phyloP scores from a whole-genome alignment of 1,284 basidiomycete genomes.

The Retiboletus flavoniger region DNA sequence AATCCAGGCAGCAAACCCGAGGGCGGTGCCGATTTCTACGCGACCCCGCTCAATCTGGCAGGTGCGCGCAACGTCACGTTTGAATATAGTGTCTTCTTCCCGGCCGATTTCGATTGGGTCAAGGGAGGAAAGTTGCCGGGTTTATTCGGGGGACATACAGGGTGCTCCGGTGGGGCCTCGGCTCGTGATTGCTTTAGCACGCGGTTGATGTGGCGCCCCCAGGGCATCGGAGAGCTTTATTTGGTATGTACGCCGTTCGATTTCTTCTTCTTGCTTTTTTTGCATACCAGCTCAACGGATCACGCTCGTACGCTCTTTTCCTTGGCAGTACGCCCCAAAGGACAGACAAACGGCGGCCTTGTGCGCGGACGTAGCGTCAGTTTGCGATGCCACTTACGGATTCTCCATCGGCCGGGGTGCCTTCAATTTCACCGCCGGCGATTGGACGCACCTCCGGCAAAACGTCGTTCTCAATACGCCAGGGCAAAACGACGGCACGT shows the following conservation, averaged over 20 bases:
- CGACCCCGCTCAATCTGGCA: slow-evolving; percentile 50
- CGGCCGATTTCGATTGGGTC: slow-evolving; percentile 63
- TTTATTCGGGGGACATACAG: slow-evolving; percentile 63
- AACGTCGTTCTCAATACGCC: slow-evolving; percentile 70
- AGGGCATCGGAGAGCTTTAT: slow-evolving; percentile 68
- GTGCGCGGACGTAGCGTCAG: slow-evolving; percentile 55
- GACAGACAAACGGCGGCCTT: slow-evolving; percentile 55
- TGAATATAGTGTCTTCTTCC: slow-evolving; percentile 66
- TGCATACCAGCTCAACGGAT: background rate
- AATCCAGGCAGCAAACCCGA: slow-evolving; percentile 57
- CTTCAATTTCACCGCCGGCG: slow-evolving; percentile 62
- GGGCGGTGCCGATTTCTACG: slow-evolving; percentile 73
- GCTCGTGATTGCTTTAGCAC: slow-evolving; percentile 71
- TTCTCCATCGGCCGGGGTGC: slow-evolving; percentile 73
- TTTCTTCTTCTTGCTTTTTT: background rate
- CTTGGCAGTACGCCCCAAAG: slow-evolving; percentile 61
- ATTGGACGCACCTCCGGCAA: slow-evolving; percentile 67
- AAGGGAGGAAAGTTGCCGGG: slow-evolving; percentile 72
- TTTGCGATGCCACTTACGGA: slow-evolving; percentile 65
- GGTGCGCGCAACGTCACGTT: slow-evolving; percentile 54
- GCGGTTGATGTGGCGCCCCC: slow-evolving; percentile 69
- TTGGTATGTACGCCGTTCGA: slow-evolving; percentile 46
- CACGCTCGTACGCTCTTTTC: background rate
- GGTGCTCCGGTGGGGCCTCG: slow-evolving; percentile 66
- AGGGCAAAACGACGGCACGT: slow-evolving; percentile 52